A percentile compares a stretch with the other conserved stretches of the same genome.
These are phyloP conservation scores for Fusarium floridanum DNA, from an alignment of 2,329 filamentous ascomycete species.

Conservation along the genomic window DNA sequence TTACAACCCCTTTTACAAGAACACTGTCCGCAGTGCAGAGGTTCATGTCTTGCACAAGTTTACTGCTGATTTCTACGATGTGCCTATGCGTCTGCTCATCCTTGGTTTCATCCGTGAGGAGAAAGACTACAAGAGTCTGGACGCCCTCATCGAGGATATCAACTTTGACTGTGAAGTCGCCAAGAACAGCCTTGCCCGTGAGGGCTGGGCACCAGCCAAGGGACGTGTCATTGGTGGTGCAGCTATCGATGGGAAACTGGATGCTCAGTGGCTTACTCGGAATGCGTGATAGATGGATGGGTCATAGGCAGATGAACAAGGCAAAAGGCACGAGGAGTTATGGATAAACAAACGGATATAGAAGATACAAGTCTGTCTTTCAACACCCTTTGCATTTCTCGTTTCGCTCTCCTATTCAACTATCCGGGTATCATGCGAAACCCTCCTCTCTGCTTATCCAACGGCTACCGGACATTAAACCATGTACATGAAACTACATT, in stretches of 20 bases:
- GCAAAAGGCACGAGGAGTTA: slow-evolving; percentile 38
- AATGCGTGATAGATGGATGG: slow-evolving; percentile 29
- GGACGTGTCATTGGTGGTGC: slow-evolving; percentile 49
- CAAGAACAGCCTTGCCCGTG: slow-evolving; percentile 75
- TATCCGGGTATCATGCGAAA: slow-evolving; percentile 42
- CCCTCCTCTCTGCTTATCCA: slow-evolving; percentile 5
- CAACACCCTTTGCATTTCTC: slow-evolving; percentile 31
- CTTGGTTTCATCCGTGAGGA: slow-evolving; percentile 91
- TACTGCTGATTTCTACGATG: slow-evolving; percentile 84
- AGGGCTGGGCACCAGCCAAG: slow-evolving; percentile 67
- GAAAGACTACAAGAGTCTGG: slow-evolving; percentile 86
- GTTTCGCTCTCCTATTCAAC: slow-evolving; percentile 38
- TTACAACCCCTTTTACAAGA: slow-evolving; percentile 98
- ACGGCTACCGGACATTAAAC: slow-evolving; percentile 15
- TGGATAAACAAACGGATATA: slow-evolving; percentile 39
- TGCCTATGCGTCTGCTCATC: slow-evolving; percentile 82
- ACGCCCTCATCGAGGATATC: slow-evolving; percentile 90
- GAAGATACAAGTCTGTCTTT: slow-evolving; percentile 23
- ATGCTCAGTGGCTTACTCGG: slow-evolving; percentile 56
- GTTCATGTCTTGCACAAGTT: slow-evolving; percentile 90
- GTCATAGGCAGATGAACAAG: background rate
- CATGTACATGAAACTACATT: slow-evolving; percentile 19
- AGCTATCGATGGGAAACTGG: slow-evolving; percentile 50
- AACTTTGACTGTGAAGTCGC: slow-evolving; percentile 89
- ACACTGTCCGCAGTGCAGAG: slow-evolving; percentile 86